phyloP scores from a whole-genome alignment of 169 alveolate species.

The Eimeria mitis region DNA sequence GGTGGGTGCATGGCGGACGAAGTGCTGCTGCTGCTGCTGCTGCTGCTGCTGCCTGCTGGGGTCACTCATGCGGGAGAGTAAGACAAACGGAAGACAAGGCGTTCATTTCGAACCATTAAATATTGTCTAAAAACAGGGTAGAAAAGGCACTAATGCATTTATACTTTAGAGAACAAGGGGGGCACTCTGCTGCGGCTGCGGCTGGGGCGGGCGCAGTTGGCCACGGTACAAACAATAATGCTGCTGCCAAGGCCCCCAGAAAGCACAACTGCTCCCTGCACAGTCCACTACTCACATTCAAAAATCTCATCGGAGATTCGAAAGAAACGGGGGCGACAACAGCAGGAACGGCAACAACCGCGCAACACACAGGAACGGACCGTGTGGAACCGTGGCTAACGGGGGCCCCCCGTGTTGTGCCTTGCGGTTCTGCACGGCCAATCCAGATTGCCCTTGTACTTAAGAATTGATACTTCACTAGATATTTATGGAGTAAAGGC shows the following conservation, averaged over 20 bases:
- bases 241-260: not conserved
- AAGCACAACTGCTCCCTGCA: not conserved
- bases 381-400: not conserved
- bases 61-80: slow-evolving; percentile 13
- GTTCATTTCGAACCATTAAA: not conserved
- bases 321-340: not conserved
- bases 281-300: not conserved
- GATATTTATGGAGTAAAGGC: too few relatives aligned
- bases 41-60: slow-evolving; percentile 3
- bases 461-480: too few relatives aligned
- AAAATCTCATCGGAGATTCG: not conserved
- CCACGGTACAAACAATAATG: not conserved
- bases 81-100: not conserved
- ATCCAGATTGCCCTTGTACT: too few relatives aligned
- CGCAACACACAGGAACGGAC: not conserved
- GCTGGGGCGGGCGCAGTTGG: slow-evolving; percentile 14
- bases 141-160: not conserved
- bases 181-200: slow-evolving; percentile 2
- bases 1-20: slow-evolving; percentile 17
- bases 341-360: not conserved
- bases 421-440: not conserved
- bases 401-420: slow-evolving; percentile 22
- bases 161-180: not conserved
- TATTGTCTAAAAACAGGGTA: not conserved
- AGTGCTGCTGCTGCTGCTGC: slow-evolving; percentile 6